These are phyloP conservation scores for Ogataea philodendri DNA, from an alignment of 805 yeast genomes.

Conservation along the genomic window DNA sequence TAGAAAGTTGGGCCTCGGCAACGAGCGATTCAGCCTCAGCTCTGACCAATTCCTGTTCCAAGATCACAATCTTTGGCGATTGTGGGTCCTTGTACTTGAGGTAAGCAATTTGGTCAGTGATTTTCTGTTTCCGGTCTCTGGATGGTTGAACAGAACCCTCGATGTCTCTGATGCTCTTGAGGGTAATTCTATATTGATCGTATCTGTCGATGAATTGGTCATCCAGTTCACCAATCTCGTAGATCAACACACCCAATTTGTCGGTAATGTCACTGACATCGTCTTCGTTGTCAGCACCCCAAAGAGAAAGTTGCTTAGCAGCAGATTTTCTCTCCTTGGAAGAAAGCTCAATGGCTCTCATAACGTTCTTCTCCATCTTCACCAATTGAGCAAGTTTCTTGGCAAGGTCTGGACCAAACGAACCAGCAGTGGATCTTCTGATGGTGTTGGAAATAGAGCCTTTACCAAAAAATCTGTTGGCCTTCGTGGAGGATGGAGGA, in stretches of 20 bases:
- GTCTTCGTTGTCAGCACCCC: slow-evolving; percentile 89
- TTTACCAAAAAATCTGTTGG: slow-evolving; percentile 76
- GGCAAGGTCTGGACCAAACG: slow-evolving; percentile 76
- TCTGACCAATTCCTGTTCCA: slow-evolving; percentile 87
- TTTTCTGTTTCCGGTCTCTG: slow-evolving; percentile 80
- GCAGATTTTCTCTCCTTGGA: slow-evolving; percentile 78
- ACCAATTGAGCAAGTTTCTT: slow-evolving; percentile 71
- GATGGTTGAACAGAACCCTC: slow-evolving; percentile 88
- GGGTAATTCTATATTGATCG: slow-evolving; percentile 81
- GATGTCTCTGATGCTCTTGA: slow-evolving; percentile 78
- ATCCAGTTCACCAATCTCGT: slow-evolving; percentile 82
- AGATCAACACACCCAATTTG: slow-evolving; percentile 78
- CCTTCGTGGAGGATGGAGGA: slow-evolving; percentile 82
- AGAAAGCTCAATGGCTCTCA: slow-evolving; percentile 74
- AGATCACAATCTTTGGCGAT: slow-evolving; percentile 73
- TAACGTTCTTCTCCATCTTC: slow-evolving; percentile 78
- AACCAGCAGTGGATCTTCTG: slow-evolving; percentile 73
- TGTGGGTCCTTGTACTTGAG: slow-evolving; percentile 83
- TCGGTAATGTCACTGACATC: slow-evolving; percentile 85
- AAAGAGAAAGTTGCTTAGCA: slow-evolving; percentile 75
- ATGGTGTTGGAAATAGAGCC: slow-evolving; percentile 50
- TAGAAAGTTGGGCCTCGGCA: slow-evolving; percentile 88
- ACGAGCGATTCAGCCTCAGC: slow-evolving; percentile 90
- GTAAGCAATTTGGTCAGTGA: slow-evolving; percentile 81
- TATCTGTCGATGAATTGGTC: slow-evolving; percentile 84